Base-by-base conservation (phyloP, 805 yeast genomes). In the Pichia sporocuriosa region DNA sequence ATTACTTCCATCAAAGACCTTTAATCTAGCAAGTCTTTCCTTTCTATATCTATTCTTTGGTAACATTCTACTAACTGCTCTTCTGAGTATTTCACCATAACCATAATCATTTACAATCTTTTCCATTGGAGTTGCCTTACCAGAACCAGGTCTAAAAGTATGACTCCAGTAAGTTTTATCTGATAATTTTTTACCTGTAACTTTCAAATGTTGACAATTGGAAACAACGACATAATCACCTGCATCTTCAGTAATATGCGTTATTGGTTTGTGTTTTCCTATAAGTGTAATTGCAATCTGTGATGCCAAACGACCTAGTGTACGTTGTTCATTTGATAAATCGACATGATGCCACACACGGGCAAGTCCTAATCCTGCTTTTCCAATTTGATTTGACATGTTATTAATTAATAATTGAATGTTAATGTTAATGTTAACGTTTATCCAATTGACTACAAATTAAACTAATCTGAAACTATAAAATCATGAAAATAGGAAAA, bases 211-310 rank as follows among this genome's bases (percentile, higher is more conserved):
- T 44, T 85, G 74, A 57, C 96, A 88, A 67, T 93, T 94, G 12
- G 97, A 84, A 2, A 90, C 96, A 11, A 93, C 97, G 11, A 93
- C 97, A 57, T 89, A 93, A 63, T 93, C 99, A 12, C 99, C 99
- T 49, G 81, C 78, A 65, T 93, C 99, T 59, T 83, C 67, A 1
- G 82, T 73, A 23, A 76, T 77, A 55, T 88, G 86, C 50, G 66
- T 82, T 0, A 87, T 75, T 4, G 99, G 99, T 69, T 93, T 93
- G 67, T 93, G 97, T 62, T 93, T 93, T n/a, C 99, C 99, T 65
- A 85, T 87, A 32, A 93, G 71, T 0, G 93, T 80, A 24, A 79
- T 70, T 21, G 98, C 97, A 43, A 93, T 88, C 43, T 81, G 73
- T 1, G 95, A 72, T 4, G 99, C 97, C 43, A 93, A 63, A 58